phyloP scores from a whole-genome alignment of 2,329 filamentous ascomycete genomes.

The Paradendryphiella salina region DNA sequence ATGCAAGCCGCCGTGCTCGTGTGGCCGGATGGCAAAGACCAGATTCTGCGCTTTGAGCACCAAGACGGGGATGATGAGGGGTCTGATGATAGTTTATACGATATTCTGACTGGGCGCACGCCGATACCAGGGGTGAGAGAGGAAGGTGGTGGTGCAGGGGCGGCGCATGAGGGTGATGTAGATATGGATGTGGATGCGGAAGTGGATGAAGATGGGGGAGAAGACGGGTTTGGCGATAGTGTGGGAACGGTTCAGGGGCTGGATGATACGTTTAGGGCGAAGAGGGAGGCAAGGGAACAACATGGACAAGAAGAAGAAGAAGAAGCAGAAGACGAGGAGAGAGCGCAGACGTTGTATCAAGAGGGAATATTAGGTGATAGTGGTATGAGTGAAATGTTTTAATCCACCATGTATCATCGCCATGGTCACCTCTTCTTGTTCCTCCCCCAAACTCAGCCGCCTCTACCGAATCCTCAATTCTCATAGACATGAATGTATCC shows the following conservation, averaged over 20 bases:
- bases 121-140: slow-evolving; percentile 42
- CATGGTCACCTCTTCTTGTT: neutral
- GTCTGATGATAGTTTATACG: slow-evolving; percentile 54
- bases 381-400: slow-evolving; percentile 45
- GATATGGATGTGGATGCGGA: slow-evolving; percentile 16
- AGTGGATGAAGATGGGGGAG: slow-evolving; percentile 10
- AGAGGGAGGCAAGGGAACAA: slow-evolving; percentile 17
- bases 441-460: no score
- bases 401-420: no score
- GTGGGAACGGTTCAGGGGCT: slow-evolving; percentile 30
- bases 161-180: neutral
- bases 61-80: slow-evolving; percentile 37
- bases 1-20: slow-evolving; percentile 46
- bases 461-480: no score
- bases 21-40: slow-evolving; percentile 49
- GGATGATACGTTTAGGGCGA: slow-evolving; percentile 53
- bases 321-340: neutral
- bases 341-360: neutral
- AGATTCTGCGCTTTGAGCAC: slow-evolving; percentile 37
- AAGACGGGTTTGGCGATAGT: slow-evolving; percentile 28
- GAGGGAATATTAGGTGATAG: slow-evolving; percentile 34
- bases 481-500: no score
- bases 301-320: neutral
- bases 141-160: no score
- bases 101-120: slow-evolving; percentile 54